Percentiles rank a stretch among this genome's conserved stretches.
Conservation (phyloP, 2,329 filamentous ascomycete genomes). For the Thielaviopsis musarum region DNA sequence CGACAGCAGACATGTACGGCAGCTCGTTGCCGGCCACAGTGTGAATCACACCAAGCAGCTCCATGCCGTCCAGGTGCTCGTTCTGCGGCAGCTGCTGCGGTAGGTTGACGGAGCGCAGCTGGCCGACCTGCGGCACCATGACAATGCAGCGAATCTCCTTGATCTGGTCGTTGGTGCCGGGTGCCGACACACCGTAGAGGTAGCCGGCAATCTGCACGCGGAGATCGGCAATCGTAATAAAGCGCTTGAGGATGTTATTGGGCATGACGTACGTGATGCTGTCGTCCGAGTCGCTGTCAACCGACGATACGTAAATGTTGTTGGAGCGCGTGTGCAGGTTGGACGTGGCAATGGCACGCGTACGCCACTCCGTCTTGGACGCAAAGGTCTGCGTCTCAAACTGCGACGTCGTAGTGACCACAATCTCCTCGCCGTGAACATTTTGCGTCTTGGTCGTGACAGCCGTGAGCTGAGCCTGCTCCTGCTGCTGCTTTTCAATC, state of each 20-base stretch:
- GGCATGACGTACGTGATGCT: conserved; percentile 89
- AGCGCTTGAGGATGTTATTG: conserved; percentile 95
- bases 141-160: conserved; percentile 96
- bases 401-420: conserved; percentile 93
- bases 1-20: conserved; percentile 86
- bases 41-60: conserved; percentile 88
- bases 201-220: conserved; percentile 94
- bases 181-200: conserved; percentile 79
- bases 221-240: conserved; percentile 93
- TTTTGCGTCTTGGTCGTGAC: conserved; percentile 98
- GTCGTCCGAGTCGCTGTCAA: conserved; percentile 80
- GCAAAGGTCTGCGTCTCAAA: conserved; percentile 97
- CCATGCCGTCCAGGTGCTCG: conserved; percentile 70
- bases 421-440: conserved; percentile 89
- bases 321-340: conserved; percentile 88
- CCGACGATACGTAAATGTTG: conserved; percentile 96
- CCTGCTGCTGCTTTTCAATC: conserved; percentile 96
- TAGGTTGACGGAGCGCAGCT: conserved; percentile 77
- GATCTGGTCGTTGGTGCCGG: conserved; percentile 90
- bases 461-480: conserved; percentile 89
- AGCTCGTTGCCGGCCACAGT: conserved; percentile 89
- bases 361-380: conserved; percentile 98
- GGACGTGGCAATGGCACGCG: conserved; percentile 85
- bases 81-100: conserved; percentile 83
- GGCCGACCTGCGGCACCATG: conserved; percentile 93